Base-by-base conservation (phyloP, 768 basidiomycete genomes). In the Agaricus sinodeliciosus region DNA sequence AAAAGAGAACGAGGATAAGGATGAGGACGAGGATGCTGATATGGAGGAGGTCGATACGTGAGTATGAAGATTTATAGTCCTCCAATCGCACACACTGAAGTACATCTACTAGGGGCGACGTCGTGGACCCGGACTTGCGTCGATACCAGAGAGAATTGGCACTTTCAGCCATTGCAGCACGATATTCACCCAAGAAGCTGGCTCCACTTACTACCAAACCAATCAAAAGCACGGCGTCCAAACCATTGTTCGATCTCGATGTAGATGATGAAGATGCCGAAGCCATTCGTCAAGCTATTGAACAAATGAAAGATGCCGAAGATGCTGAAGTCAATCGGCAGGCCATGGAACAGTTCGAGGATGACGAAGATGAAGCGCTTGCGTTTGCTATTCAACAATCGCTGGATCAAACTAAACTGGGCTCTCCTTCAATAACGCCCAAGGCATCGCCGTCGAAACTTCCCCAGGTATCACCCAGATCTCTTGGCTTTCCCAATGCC, bases 41-140 rank as follows among this genome's bases (percentile, higher is more conserved):
- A 94, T 90, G 89, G 92, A 93, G 62, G 86, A 91, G 64, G 81
- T 90, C 19, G 59, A 65, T 49, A 82, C 89, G 90, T 87, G 69
- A 53, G 83, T 67, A 42, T 47, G 16, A 35, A 60, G 37, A 36
- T 25, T 1, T n/a, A n/a, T 45, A 13, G 18, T 9, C 25, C 3
- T 11, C 19, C 13, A 16, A 11, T 25, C 36, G 11, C 41, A 41
- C 5, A 6, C 19, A 25, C 18, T 48, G 16, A 3, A 31, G 31
- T 31, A 11, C 2, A 11, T 31, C 2, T 31, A 11, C 31, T 31
- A 31, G 31, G 11, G 61, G 61, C 18, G 57, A 63, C 2, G 65
- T 70, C 2, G 65, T 70, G 19, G 87, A 90, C 63, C 68, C 77
- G 3, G 87, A 90, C 60, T 67, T 88, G 53, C 77, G 78, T 39